Evolutionary conservation across 176 grass and related monocot genomes (phyloP), one percentile per base, ranked within the genome.

Genomic region (Lolium multiflorum): DNA sequence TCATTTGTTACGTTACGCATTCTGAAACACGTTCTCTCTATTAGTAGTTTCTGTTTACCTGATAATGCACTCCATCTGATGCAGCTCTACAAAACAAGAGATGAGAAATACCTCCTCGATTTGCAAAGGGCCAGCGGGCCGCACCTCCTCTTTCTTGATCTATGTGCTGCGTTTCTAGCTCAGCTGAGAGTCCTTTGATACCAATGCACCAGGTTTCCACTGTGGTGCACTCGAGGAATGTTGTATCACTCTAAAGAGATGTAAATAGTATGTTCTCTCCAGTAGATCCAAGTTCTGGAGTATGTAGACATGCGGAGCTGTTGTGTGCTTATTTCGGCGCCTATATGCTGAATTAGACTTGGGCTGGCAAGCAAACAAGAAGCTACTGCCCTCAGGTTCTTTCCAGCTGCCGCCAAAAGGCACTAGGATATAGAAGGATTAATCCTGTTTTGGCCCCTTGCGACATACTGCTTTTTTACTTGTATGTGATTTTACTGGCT

Each of bases 61-160:
- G 83, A 85, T 51, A 44, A 1, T 22, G 22, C 46, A 20, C 9
- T 85, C 12, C 38, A 71, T 71, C 41, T 51, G 2, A 28, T 89
- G 82, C 79, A 95, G 93, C 85, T 98, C 82, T 95, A 98, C 88
- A 98, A 98, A 89, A 95, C 93, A 5, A 93, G 77, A 84, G 95
- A 98, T 12, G 95, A 93, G 66, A 95, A 90, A 49, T 95, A 98
- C 80, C 89, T 95, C 46, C 87, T 98, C 4, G 95, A 98, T 74
- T 86, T 98, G 73, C 91, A 95, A 87, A 95, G 87, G 57, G 81
- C 91, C 11, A 92, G 67, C 55, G 95, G 95, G 10, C 86, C 91
- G 15, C 91, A 92, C 69, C 83, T 95, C 14, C 91, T 95, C 46
- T 98, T 98, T 88, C 88, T 98, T 62, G 91, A 95, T 70, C 50